Base-by-base conservation (phyloP, 75 land plant genomes). In the Cryptomeria japonica region DNA sequence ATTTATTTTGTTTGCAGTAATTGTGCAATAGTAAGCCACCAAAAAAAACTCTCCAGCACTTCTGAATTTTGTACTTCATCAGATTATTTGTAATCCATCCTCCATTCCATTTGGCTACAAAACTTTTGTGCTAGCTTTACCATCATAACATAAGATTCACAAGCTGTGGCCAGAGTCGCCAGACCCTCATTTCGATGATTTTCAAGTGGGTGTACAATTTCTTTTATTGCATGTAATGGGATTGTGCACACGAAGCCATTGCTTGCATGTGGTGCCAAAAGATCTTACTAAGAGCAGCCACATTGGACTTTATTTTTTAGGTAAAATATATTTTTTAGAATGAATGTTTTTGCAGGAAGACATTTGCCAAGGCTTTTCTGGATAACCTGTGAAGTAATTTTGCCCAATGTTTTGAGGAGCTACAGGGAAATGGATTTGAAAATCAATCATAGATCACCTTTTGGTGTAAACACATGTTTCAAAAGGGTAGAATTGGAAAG, bases 1-100 rank as follows among this genome's bases (percentile, higher is more conserved):
- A 97, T 58, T 96, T 93, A 90, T 93, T 92, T 87, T 95, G 99
- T 86, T 93, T 97, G 98, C 99, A 97, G 85, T 97, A 98, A 70
- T 96, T 96, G 91, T 94, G 90, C 99, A 96, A 97, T 28, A 89
- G 55, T 8, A 47, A 14, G 44, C 79, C 87, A 84, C 90, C 68
- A 83, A 56, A 77, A n/a, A 38, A 85, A 46, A 8, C 49, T 25
- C 22, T 12, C 46, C 0, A 16, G 38, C 76, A 1, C 11, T 56
- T 86, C 86, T 55, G 22, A 18, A 42, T 7, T 90, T 89, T 92
- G 70, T 42, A 97, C 84, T 83, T 97, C 96, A 87, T 97, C 97
- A 22, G 94, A 96, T 34, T 95, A 91, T 90, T 93, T 91, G 88
- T 44, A 96, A 86, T 53, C 89, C 87, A 80, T 88, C 85, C 31